phyloP scores from a whole-genome alignment of 768 basidiomycete species.

The Rhizopogon salebrosus region DNA sequence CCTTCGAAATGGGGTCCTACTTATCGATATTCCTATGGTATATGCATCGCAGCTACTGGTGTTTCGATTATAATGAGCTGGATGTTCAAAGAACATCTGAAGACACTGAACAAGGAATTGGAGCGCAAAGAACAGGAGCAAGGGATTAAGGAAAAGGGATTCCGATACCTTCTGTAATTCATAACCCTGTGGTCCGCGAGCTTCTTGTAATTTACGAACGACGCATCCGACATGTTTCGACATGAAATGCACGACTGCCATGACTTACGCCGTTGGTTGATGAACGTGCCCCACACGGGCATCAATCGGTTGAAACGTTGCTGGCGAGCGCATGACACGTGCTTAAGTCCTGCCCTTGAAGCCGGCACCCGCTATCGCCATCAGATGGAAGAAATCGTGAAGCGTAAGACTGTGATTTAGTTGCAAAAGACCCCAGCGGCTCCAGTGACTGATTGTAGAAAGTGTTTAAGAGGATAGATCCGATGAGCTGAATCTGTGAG shows the following conservation, averaged over 20 bases:
- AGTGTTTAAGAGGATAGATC: not conserved
- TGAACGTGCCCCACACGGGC: not conserved
- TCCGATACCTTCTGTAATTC: slow-evolving; percentile 46
- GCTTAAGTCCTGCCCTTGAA: too few species aligned
- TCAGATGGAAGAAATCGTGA: not conserved
- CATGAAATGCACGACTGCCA: not conserved
- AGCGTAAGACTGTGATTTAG: too few species aligned
- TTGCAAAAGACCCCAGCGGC: too few species aligned
- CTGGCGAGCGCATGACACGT: not conserved
- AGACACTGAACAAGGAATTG: slow-evolving; percentile 33
- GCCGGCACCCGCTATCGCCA: not conserved
- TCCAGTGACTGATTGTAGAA: not conserved
- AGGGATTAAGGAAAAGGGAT: slow-evolving; percentile 38
- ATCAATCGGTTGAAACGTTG: not conserved
- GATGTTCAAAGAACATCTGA: slow-evolving; percentile 40
- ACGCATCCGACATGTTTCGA: not conserved
- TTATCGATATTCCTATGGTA: slow-evolving; percentile 67
- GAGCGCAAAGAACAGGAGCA: slow-evolving; percentile 35
- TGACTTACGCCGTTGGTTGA: not conserved
- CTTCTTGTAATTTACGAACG: not conserved
- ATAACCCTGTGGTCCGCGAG: not conserved
- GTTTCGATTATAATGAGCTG: slow-evolving; percentile 47
- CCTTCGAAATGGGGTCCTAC: slow-evolving; percentile 64
- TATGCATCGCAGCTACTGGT: slow-evolving; percentile 60
- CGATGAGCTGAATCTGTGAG: not conserved